phyloP scores from a whole-genome alignment of 352 stramenopile genomes.

The Phytopythium oedochilum region DNA sequence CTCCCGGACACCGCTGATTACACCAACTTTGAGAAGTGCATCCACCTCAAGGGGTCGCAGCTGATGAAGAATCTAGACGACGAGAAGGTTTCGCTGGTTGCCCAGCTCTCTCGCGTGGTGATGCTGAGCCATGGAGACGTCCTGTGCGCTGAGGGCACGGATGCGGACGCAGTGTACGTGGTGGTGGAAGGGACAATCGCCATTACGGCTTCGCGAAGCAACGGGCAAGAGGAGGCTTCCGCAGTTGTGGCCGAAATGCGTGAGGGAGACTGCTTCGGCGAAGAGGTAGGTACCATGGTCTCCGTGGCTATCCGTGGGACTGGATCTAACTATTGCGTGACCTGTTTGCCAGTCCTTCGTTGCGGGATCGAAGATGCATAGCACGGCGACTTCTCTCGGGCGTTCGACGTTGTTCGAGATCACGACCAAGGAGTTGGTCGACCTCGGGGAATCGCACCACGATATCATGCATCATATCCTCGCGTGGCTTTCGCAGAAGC shows the following conservation, averaged over 20 bases:
- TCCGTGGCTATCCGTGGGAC: not conserved
- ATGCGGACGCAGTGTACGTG: constrained; percentile 52
- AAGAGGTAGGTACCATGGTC: constrained; percentile 39
- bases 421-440: constrained; percentile 66
- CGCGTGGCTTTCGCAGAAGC: constrained; percentile 71
- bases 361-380: constrained; percentile 36
- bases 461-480: constrained; percentile 83
- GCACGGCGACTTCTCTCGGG: constrained; percentile 35
- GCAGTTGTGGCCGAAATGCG: constrained; percentile 39
- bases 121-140: constrained; percentile 51
- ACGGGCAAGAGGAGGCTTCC: not conserved
- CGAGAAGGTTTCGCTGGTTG: constrained; percentile 76
- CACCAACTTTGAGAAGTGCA: constrained; percentile 83
- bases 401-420: constrained; percentile 73
- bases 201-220: constrained; percentile 19
- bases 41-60: constrained; percentile 79
- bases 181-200: constrained; percentile 70
- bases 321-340: not conserved
- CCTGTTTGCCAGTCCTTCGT: constrained; percentile 56
- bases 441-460: constrained; percentile 72
- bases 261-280: constrained; percentile 76
- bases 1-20: constrained; percentile 52
- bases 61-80: constrained; percentile 82
- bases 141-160: constrained; percentile 40
- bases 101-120: constrained; percentile 63